phyloP scores from a whole-genome alignment of 1,284 basidiomycete species.

The Gomphus sp. region DNA sequence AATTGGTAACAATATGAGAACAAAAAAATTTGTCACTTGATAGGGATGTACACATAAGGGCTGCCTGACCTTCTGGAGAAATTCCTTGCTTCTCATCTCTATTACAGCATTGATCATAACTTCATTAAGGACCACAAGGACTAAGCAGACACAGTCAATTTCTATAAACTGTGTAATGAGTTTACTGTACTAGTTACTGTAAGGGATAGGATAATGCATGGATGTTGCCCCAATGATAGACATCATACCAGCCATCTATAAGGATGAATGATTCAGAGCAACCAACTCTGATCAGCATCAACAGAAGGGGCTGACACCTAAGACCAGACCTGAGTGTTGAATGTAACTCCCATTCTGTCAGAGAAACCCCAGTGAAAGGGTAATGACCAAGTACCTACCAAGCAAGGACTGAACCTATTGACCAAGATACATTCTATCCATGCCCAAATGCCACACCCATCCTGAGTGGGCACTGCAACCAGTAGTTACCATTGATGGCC shows the following conservation, averaged over 20 bases:
- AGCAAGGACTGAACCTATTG: no score
- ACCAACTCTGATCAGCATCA: slow-evolving; percentile 22
- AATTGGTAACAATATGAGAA: background rate
- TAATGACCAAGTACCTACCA: slow-evolving; percentile 14
- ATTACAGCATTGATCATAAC: background rate
- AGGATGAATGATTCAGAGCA: slow-evolving; percentile 23
- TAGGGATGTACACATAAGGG: no score
- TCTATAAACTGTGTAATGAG: slow-evolving; percentile 23
- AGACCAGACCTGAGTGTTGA: slow-evolving; percentile 18
- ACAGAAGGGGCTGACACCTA: slow-evolving; percentile 14
- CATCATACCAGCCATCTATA: slow-evolving; percentile 24
- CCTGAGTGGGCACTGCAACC: no score
- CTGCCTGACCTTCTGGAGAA: background rate
- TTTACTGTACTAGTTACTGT: slow-evolving; percentile 21
- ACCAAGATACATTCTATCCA: no score
- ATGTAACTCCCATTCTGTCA: no score
- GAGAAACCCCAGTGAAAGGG: slow-evolving; percentile 19
- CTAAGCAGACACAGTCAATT: slow-evolving; percentile 25
- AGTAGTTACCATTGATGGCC: no score
- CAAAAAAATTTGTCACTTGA: background rate
- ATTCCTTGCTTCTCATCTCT: background rate
- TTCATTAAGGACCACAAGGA: slow-evolving; percentile 8
- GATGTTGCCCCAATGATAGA: slow-evolving; percentile 19
- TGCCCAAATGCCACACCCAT: no score
- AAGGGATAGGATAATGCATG: slow-evolving; percentile 24